Conservation (phyloP, 306 rosid species). For the Corylus heterophylla region DNA sequence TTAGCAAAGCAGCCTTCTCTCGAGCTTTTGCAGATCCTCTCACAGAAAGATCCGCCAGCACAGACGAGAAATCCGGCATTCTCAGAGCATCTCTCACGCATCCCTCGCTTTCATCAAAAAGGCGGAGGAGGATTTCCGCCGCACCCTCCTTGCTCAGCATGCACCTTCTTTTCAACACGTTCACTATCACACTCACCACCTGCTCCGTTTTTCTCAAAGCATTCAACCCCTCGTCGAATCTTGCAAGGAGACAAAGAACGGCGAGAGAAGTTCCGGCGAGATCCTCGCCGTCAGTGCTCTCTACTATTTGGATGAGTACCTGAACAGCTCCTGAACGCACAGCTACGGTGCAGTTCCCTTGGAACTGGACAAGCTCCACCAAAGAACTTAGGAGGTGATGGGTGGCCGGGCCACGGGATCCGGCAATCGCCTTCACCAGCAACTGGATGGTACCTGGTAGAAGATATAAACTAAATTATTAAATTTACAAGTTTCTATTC, state of each 20-base stretch:
- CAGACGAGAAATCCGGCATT: conserved; percentile 47
- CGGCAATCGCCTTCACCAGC: conserved; percentile 44
- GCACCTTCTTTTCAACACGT: conserved; percentile 65
- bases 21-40: conserved; percentile 68
- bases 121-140: conserved; percentile 61
- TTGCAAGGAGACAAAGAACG: conserved; percentile 58
- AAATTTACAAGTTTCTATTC: too few relatives aligned
- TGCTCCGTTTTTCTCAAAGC: conserved; percentile 44
- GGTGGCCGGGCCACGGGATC: conserved; percentile 31
- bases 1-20: conserved; percentile 59
- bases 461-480: too few relatives aligned
- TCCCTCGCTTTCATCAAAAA: conserved; percentile 68
- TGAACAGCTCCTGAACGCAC: conserved; percentile 60
- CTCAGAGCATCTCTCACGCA: conserved; percentile 53
- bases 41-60: conserved; percentile 70
- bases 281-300: conserved; percentile 44
- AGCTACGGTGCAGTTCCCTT: conserved; percentile 78
- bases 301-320: conserved; percentile 44
- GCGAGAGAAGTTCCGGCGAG: conserved; percentile 58
- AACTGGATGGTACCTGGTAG: conserved; percentile 40
- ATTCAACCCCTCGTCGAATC: conserved; percentile 75
- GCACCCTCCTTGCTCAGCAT: conserved; percentile 83
- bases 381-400: conserved; percentile 63
- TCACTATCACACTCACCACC: conserved; percentile 47
- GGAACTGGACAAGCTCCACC: conserved; percentile 79